These are phyloP conservation scores for Suillus subaureus DNA, from an alignment of 768 basidiomycete species.

Conservation along the genomic window DNA sequence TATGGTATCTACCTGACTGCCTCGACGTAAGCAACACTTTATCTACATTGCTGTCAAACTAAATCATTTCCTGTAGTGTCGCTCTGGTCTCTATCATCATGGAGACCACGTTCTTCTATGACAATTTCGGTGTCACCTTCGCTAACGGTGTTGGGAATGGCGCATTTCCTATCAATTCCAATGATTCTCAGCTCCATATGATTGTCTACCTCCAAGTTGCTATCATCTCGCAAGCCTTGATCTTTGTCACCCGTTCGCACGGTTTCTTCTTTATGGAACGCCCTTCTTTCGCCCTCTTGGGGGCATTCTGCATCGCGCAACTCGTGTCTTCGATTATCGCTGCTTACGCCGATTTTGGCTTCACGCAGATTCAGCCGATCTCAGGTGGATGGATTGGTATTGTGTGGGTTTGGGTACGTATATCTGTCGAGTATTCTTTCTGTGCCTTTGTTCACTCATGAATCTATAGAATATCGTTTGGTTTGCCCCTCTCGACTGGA, in stretches of 20 bases:
- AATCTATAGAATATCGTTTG: slow-evolving; percentile 81
- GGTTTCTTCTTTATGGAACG: slow-evolving; percentile 97
- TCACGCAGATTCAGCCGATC: slow-evolving; percentile 79
- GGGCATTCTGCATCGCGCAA: slow-evolving; percentile 92
- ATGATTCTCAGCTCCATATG: slow-evolving; percentile 82
- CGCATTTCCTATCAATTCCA: slow-evolving; percentile 36
- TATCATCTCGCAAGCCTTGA: slow-evolving; percentile 97
- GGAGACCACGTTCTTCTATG: slow-evolving; percentile 87
- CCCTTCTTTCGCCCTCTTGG: slow-evolving; percentile 85
- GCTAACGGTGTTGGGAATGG: no score
- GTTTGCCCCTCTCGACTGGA: slow-evolving; percentile 94
- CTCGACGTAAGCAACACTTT: slow-evolving; percentile 69
- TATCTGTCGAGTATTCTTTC: not conserved
- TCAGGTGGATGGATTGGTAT: slow-evolving; percentile 97
- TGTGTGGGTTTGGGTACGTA: slow-evolving; percentile 91
- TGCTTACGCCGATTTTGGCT: slow-evolving; percentile 91
- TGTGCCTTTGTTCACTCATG: slow-evolving; percentile 14
- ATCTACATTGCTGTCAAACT: slow-evolving; percentile 8
- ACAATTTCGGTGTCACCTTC: slow-evolving; percentile 79
- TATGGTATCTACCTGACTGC: slow-evolving; percentile 93
- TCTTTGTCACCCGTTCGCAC: slow-evolving; percentile 95
- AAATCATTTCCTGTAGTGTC: slow-evolving; percentile 47
- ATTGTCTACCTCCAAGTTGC: slow-evolving; percentile 96
- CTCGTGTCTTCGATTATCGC: slow-evolving; percentile 96
- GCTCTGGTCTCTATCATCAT: slow-evolving; percentile 82